Evolutionary conservation across 495 filamentous ascomycete species (phyloP), one percentile per base, ranked within the genome.

Genomic region (Pyrenopolyporus hunteri): DNA sequence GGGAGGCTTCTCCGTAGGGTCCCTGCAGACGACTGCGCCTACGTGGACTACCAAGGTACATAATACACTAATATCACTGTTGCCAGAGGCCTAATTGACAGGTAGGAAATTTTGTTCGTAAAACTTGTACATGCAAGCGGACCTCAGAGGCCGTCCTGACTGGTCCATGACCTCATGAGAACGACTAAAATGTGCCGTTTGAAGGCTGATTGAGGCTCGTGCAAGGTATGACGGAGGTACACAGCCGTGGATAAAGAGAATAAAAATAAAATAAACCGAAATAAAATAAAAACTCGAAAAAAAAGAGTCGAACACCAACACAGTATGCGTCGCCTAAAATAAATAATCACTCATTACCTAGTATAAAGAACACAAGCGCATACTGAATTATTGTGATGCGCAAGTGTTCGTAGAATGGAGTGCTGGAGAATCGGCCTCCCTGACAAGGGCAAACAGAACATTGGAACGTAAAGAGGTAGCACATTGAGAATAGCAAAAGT

Each of bases 21-120:
- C 63, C 63, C 63, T 66, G 63, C 63, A 66, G 63, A 60, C 60
- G 50, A 59, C 58, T 65, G 33, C 50, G 62, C 51, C 56, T 60
- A 61, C 63, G 45, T 61, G 52, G 45, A 47, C 45, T 47, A 33
- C 43, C 26, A 39, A 53, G n/a, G 29, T 48, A 62, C 26, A 32
- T 52, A 51, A 16, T 37, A 33, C 26, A 4, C 10, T 14, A 13
- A 6, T 14, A 3, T 20, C 39, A 57, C 42, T 31, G 42, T 40
- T 55, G 50, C 44, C 44, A 64, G 48, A 59, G 22, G 26, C 9
- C 26, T 25, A 44, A 29, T 28, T 64, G 42, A 54, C 37, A 49
- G 40, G 61, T 26, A 26, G 19, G 25, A 33, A 42, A 37, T 32
- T 39, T 35, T 42, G 53, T 35, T 13, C 54, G 37, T 44, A 33